A percentile compares a stretch with the other conserved stretches of the same genome.
Evolutionary conservation across 371 early-diverging fungal species (phyloP).

Genomic region (Cokeromyces recurvatus): DNA sequence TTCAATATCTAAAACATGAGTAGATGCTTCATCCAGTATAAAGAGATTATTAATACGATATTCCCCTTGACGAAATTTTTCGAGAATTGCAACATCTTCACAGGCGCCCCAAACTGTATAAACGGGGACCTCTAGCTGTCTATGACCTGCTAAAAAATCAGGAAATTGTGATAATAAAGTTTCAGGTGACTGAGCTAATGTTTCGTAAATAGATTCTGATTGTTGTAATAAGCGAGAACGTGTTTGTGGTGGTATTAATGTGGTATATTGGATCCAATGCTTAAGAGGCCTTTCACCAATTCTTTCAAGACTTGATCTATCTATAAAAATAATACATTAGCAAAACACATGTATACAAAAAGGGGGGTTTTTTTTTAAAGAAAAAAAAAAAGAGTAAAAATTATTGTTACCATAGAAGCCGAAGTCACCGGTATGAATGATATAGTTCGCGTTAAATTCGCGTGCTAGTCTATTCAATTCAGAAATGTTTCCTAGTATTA

Average conservation of each 20-base stretch:
- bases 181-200: conserved; percentile 42
- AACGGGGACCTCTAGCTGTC: conserved; percentile 53
- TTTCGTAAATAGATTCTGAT: conserved; percentile 36
- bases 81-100: conserved; percentile 62
- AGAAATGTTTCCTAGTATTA: conserved; percentile 49
- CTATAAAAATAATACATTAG: too few relatives aligned
- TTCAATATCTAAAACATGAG: conserved; percentile 54
- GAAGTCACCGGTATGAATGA: conserved; percentile 70
- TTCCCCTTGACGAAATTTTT: conserved; percentile 51
- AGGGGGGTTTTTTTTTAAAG: too few relatives aligned
- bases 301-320: conserved; percentile 49
- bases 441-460: conserved; percentile 51
- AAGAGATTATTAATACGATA: conserved; percentile 51
- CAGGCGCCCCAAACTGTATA: conserved; percentile 69
- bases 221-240: conserved; percentile 36
- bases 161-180: conserved; percentile 57
- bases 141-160: conserved; percentile 40
- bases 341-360: too few relatives aligned
- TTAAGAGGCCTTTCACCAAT: conserved; percentile 61
- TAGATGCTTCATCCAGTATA: conserved; percentile 56
- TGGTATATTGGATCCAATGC: conserved; percentile 61
- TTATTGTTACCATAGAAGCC: conserved; percentile 67
- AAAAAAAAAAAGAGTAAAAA: too few relatives aligned
- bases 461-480: conserved; percentile 60
- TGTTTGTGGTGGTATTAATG: conserved; percentile 46